Evolutionary conservation across 1,139 yeast genomes (phyloP).

Genomic region (Suhomyces panamericanus): DNA sequence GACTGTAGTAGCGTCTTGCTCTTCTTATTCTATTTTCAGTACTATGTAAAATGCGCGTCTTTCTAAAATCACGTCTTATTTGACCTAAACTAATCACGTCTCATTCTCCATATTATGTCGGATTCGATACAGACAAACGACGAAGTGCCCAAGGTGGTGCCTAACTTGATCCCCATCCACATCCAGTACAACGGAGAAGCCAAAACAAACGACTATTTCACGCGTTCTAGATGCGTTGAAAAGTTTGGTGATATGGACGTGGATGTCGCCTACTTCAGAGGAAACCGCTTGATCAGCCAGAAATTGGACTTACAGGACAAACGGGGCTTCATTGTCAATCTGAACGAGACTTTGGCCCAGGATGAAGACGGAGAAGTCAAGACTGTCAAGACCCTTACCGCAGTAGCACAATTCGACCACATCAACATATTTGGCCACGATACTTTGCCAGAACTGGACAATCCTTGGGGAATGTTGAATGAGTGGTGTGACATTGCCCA

Average conservation of each 20-base stretch:
- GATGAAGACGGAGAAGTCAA: constrained; percentile 19
- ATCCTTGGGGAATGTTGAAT: constrained; percentile 35
- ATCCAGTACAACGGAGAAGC: constrained; percentile 43
- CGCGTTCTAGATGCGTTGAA: constrained; percentile 33
- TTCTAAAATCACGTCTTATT: background rate
- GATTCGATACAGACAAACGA: constrained; percentile 11
- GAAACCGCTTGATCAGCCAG: constrained; percentile 39
- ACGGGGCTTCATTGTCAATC: constrained; percentile 33
- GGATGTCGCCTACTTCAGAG: constrained; percentile 39
- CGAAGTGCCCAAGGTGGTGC: constrained; percentile 19
- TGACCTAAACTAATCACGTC: background rate
- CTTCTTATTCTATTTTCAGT: too few relatives aligned
- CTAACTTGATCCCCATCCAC: constrained; percentile 42
- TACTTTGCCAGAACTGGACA: constrained; percentile 28
- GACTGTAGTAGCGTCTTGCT: too few relatives aligned
- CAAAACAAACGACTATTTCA: constrained; percentile 37
- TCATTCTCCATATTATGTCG: constrained; percentile 8
- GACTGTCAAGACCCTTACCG: constrained; percentile 29
- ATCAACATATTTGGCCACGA: constrained; percentile 45
- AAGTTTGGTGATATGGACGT: constrained; percentile 17
- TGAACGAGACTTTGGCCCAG: constrained; percentile 30
- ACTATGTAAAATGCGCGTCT: background rate
- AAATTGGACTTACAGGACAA: constrained; percentile 23
- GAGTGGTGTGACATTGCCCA: constrained; percentile 38
- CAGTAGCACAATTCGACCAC: constrained; percentile 34